phyloP scores from a whole-genome alignment of 352 stramenopile genomes.

The Phytophthora kernoviae region DNA sequence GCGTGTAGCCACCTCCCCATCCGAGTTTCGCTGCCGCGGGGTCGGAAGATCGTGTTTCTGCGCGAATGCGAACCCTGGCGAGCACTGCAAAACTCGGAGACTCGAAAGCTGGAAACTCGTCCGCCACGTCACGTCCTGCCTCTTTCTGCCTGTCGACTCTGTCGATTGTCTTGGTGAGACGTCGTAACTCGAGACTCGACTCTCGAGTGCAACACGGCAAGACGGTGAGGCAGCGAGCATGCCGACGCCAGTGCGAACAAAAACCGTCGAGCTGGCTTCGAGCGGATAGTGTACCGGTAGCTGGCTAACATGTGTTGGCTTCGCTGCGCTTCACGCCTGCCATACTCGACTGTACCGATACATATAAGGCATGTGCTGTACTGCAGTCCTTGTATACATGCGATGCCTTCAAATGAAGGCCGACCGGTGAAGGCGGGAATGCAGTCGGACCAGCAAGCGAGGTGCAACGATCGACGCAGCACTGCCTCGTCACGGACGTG shows the following conservation, averaged over 20 bases:
- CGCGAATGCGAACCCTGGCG: not conserved
- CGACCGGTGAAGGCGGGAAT: no score
- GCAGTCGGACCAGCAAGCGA: no score
- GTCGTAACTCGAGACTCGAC: no score
- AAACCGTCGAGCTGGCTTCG: slow-evolving; percentile 1
- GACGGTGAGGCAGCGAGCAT: not conserved
- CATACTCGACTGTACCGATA: no score
- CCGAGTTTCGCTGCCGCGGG: not conserved
- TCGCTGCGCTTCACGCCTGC: no score
- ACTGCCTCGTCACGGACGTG: no score
- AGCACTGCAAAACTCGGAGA: not conserved
- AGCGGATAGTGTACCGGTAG: not conserved
- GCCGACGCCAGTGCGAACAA: not conserved
- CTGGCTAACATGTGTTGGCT: not conserved
- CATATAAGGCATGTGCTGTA: no score
- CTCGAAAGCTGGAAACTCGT: not conserved
- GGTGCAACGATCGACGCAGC: no score
- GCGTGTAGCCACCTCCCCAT: slow-evolving; percentile 4
- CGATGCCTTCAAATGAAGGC: no score
- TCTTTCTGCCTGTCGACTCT: not conserved
- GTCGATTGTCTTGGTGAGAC: slow-evolving; percentile 2
- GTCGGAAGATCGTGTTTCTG: slow-evolving; percentile 4
- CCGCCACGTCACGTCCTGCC: not conserved
- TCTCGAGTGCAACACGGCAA: not conserved
- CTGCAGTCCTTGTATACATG: no score